Percentiles rank a stretch among this genome's conserved stretches.
Conservation (phyloP, 495 filamentous ascomycete species). For the Penicillium parvum region DNA sequence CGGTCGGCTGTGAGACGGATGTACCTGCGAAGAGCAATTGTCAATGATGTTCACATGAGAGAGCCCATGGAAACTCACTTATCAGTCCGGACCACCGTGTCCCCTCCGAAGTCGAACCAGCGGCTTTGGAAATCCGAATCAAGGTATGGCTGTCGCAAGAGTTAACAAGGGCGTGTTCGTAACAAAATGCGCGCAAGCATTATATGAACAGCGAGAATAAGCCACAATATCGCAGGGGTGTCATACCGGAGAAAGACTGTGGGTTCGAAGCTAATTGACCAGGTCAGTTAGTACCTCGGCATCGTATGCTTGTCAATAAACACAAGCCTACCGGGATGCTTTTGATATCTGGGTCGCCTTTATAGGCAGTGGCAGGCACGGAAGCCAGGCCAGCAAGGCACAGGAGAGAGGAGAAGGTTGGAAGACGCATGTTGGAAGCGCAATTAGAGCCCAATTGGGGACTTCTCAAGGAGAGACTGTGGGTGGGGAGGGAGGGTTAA, state of each 20-base stretch:
- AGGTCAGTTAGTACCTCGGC: constrained; percentile 18
- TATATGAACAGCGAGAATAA: neutral
- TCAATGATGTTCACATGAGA: constrained; percentile 10
- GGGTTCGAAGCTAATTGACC: constrained; percentile 62
- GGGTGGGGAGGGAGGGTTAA: constrained; percentile 13
- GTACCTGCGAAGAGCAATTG: constrained; percentile 52
- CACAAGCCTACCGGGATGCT: constrained; percentile 49
- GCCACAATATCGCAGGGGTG: neutral
- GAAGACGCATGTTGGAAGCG: constrained; percentile 33
- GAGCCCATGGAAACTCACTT: constrained; percentile 48
- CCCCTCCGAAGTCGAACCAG: constrained; percentile 99
- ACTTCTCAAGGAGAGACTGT: constrained; percentile 25
- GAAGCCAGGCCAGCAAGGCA: constrained; percentile 35
- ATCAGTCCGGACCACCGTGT: constrained; percentile 89
- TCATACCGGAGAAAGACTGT: constrained; percentile 59
- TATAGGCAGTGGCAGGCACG: constrained; percentile 32
- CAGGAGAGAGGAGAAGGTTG: constrained; percentile 37
- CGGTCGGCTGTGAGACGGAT: constrained; percentile 88
- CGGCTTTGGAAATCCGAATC: constrained; percentile 98
- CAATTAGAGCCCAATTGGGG: constrained; percentile 22
- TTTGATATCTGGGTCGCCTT: constrained; percentile 43
- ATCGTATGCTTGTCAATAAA: constrained; percentile 4
- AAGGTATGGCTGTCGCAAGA: constrained; percentile 71
- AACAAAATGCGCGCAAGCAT: neutral
- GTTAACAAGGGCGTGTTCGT: constrained; percentile 24